Conservation (phyloP, 169 alveolate species). For the Plasmodium coatneyi region DNA sequence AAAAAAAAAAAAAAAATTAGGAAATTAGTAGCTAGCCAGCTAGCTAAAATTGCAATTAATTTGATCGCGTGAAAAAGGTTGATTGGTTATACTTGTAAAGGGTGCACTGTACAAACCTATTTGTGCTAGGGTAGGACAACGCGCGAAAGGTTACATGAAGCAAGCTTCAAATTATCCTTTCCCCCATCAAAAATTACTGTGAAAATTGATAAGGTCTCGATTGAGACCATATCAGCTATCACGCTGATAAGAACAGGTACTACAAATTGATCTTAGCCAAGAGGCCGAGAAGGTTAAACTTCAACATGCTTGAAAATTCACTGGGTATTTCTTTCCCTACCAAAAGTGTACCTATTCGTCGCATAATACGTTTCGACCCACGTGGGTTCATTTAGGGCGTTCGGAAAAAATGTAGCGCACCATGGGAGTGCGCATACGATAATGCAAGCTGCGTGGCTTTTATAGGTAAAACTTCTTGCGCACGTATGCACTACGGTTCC, state of each 20-base stretch:
- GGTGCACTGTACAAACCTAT: conserved; percentile 90
- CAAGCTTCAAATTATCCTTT: conserved; percentile 85
- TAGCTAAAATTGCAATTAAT: neutral
- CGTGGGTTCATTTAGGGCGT: neutral
- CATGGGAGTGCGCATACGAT: neutral
- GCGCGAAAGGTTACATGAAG: conserved; percentile 86
- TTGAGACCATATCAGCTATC: conserved; percentile 91
- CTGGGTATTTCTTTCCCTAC: conserved; percentile 64
- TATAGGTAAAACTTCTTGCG: neutral
- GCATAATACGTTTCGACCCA: neutral
- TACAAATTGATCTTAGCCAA: conserved; percentile 91
- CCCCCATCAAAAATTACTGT: conserved; percentile 88
- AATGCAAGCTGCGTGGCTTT: neutral
- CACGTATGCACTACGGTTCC: neutral
- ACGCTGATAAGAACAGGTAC: conserved; percentile 92
- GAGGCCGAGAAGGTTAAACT: conserved; percentile 88
- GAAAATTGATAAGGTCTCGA: conserved; percentile 87
- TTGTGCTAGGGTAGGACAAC: conserved; percentile 89
- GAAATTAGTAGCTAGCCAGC: too few relatives aligned
- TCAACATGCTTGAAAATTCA: neutral
- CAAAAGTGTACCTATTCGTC: conserved; percentile 47
- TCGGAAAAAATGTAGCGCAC: neutral
- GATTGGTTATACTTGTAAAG: conserved; percentile 73
- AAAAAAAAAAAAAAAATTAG: too few relatives aligned
- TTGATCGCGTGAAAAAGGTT: neutral